Percentiles rank a stretch among this genome's conserved stretches.
These are phyloP conservation scores for Phytopythium kandeliae DNA, from an alignment of 352 stramenopile species.

Conservation along the genomic window DNA sequence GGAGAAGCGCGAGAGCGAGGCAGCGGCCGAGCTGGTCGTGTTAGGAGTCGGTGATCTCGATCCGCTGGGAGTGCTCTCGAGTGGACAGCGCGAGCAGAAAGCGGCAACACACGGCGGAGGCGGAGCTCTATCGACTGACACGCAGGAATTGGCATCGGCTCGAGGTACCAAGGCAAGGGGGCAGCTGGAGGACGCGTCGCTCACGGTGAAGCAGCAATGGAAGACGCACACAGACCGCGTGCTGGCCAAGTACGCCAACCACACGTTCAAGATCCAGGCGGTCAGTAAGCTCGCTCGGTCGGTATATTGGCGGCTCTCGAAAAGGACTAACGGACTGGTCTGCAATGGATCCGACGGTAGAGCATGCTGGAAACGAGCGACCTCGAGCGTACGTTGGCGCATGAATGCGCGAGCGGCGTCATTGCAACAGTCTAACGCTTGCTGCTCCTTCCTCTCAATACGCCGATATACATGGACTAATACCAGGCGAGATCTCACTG, in stretches of 20 bases:
- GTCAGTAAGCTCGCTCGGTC: constrained; percentile 13
- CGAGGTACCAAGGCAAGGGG: neutral
- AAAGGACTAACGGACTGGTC: neutral
- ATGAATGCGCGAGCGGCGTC: neutral
- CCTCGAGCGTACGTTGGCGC: constrained; percentile 33
- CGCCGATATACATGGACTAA: neutral
- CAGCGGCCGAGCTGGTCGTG: constrained; percentile 38
- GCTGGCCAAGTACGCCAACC: constrained; percentile 50
- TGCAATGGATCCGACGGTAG: constrained; percentile 6
- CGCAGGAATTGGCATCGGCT: neutral
- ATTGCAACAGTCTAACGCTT: neutral
- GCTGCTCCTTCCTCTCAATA: neutral
- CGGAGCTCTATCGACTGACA: neutral
- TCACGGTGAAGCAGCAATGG: constrained; percentile 58
- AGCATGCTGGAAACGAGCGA: constrained; percentile 76
- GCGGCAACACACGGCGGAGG: neutral
- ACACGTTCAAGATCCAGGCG: constrained; percentile 77
- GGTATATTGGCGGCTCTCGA: neutral
- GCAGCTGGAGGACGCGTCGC: constrained; percentile 4
- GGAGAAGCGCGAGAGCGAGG: constrained; percentile 2
- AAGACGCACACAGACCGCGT: constrained; percentile 62
- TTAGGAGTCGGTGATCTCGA: constrained; percentile 67
- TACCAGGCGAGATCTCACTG: neutral
- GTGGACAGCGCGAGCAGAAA: constrained; percentile 3
- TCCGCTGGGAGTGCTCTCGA: constrained; percentile 45